phyloP scores from a whole-genome alignment of 2,329 filamentous ascomycete genomes.

The Cylindrodendrum hubeiense region DNA sequence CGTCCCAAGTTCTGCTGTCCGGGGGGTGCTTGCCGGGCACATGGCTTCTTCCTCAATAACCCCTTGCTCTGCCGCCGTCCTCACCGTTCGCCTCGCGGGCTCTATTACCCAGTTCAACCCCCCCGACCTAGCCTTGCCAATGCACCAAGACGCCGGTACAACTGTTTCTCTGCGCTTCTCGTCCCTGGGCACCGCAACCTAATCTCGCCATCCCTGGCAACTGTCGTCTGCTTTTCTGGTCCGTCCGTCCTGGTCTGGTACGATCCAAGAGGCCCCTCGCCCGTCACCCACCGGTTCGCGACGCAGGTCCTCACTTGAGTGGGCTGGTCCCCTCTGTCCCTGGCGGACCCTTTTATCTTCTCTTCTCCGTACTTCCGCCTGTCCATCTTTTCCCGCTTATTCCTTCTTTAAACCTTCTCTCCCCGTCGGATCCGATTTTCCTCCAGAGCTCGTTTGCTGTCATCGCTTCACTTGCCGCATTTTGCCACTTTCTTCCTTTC shows the following conservation, averaged over 20 bases:
- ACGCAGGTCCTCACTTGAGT: constrained; percentile 16
- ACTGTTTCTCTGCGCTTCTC: constrained; percentile 22
- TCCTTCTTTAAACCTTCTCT: not conserved
- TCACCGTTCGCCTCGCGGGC: constrained; percentile 28
- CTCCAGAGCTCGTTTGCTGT: not conserved
- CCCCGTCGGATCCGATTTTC: not conserved
- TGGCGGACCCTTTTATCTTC: not conserved
- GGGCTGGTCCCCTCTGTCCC: constrained; percentile 39
- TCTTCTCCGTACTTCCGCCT: constrained; percentile 13
- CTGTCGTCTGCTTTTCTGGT: constrained; percentile 20
- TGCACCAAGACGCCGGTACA: not conserved
- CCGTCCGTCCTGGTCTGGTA: constrained; percentile 42
- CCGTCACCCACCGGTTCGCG: constrained; percentile 30
- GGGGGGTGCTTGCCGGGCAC: not conserved
- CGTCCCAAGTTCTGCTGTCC: not conserved
- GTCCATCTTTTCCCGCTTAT: not conserved
- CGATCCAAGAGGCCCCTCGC: constrained; percentile 28
- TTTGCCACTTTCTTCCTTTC: constrained; percentile 4
- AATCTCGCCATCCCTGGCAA: constrained; percentile 24
- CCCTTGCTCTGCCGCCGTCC: constrained; percentile 2
- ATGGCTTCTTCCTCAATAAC: not conserved
- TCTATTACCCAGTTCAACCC: constrained; percentile 34
- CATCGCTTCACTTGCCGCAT: not conserved
- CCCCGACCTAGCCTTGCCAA: not conserved
- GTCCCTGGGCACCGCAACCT: constrained; percentile 28